A percentile compares a stretch with the other conserved stretches of the same genome.
Conservation (phyloP, 2,329 filamentous ascomycete genomes). For the Sclerotiophoma versabilis region DNA sequence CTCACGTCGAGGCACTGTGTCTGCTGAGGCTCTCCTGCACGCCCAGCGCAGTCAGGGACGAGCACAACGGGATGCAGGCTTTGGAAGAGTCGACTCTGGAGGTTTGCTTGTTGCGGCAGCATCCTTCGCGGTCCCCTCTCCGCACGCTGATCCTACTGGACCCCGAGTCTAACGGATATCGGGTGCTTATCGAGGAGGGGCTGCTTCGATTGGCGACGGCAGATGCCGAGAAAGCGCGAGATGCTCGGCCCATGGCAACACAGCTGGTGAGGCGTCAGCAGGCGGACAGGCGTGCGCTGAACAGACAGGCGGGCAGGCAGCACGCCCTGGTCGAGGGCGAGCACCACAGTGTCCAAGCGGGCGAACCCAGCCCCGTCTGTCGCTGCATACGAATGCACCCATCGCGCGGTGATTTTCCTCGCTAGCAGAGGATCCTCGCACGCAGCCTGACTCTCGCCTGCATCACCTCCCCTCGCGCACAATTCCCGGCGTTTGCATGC, state of each 20-base stretch:
- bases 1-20: conserved; percentile 5
- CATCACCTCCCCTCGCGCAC: conserved; percentile 13
- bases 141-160: conserved; percentile 28
- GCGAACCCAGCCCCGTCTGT: conserved; percentile 29
- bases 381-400: not conserved
- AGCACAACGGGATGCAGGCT: not conserved
- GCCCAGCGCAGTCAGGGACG: not conserved
- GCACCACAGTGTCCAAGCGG: conserved; percentile 18
- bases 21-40: not conserved
- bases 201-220: conserved; percentile 32
- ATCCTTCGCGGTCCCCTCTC: conserved; percentile 27
- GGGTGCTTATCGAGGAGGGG: conserved; percentile 38
- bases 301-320: conserved; percentile 11
- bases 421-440: conserved; percentile 13
- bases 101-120: conserved; percentile 30
- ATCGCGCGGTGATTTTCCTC: conserved; percentile 14
- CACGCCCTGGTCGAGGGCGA: conserved; percentile 19
- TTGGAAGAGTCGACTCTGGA: conserved; percentile 19
- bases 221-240: conserved; percentile 20
- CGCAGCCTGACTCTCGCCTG: conserved; percentile 6
- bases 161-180: conserved; percentile 37
- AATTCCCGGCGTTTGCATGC: conserved; percentile 10
- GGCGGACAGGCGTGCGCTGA: conserved; percentile 12
- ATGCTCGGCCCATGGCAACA: conserved; percentile 7
- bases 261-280: conserved; percentile 26